phyloP scores from a whole-genome alignment of 768 basidiomycete genomes.

The Tulasnella sp. region DNA sequence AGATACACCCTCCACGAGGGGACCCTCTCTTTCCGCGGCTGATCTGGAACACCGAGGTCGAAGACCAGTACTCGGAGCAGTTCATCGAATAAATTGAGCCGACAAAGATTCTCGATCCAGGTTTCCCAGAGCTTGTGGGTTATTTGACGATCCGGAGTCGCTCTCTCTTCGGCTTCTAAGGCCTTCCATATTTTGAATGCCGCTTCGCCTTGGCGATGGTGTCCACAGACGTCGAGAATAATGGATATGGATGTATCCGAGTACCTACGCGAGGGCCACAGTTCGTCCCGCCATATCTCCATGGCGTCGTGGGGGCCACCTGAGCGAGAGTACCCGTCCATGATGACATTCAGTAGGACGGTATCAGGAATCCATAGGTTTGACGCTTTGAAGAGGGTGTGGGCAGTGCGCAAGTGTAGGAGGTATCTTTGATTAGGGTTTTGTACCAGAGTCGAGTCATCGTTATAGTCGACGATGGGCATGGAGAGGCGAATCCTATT shows the following conservation, averaged over 20 bases:
- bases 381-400: conserved; percentile 71
- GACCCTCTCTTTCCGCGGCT: background rate
- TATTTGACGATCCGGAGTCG: conserved; percentile 35
- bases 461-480: background rate
- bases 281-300: conserved; percentile 62
- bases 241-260: conserved; percentile 64
- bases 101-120: conserved; percentile 79
- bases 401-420: conserved; percentile 43
- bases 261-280: conserved; percentile 48
- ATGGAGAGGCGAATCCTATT: conserved; percentile 25
- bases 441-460: background rate
- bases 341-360: conserved; percentile 68
- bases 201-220: conserved; percentile 38
- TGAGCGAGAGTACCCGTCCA: conserved; percentile 80
- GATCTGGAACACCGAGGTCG: conserved; percentile 39
- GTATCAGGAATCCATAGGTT: conserved; percentile 61
- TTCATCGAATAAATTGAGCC: conserved; percentile 52
- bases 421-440: conserved; percentile 1
- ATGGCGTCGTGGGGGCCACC: conserved; percentile 61
- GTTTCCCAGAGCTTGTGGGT: conserved; percentile 68
- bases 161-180: conserved; percentile 30
- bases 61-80: conserved; percentile 53
- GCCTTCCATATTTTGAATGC: conserved; percentile 48
- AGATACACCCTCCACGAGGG: background rate
- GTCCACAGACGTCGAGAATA: conserved; percentile 77